phyloP scores from a whole-genome alignment of 352 stramenopile genomes.

The Saprolegnia parasitica region DNA sequence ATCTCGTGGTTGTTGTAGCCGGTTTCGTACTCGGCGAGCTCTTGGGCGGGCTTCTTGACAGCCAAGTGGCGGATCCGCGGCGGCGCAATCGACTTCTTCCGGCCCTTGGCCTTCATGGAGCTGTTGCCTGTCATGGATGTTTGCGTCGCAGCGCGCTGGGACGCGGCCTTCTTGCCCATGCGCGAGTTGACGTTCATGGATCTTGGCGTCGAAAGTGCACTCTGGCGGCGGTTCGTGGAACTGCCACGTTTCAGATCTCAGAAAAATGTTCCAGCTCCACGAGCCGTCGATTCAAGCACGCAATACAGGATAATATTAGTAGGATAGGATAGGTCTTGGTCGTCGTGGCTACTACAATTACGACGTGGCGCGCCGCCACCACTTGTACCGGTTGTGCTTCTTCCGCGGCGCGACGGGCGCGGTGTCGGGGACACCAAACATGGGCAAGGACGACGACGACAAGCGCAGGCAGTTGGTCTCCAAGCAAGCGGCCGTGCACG shows the following conservation, averaged over 20 bases:
- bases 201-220: too few species aligned
- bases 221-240: too few species aligned
- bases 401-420: background rate
- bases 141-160: background rate
- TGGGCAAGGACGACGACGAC: too few species aligned
- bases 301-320: too few species aligned
- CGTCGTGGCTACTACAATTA: background rate
- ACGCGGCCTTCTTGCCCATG: background rate
- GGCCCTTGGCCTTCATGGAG: background rate
- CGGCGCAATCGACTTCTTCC: background rate
- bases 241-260: too few species aligned
- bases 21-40: background rate
- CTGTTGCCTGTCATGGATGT: background rate
- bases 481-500: background rate
- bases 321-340: too few species aligned
- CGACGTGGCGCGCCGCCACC: background rate
- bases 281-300: too few species aligned
- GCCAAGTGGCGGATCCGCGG: background rate
- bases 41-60: background rate
- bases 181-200: background rate
- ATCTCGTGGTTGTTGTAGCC: background rate
- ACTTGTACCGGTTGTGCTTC: background rate
- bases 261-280: too few species aligned
- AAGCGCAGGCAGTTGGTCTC: background rate
- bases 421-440: too few species aligned